Evolutionary conservation across 2,329 filamentous ascomycete genomes (phyloP).

Genomic region (Pseudopithomyces chartarum): DNA sequence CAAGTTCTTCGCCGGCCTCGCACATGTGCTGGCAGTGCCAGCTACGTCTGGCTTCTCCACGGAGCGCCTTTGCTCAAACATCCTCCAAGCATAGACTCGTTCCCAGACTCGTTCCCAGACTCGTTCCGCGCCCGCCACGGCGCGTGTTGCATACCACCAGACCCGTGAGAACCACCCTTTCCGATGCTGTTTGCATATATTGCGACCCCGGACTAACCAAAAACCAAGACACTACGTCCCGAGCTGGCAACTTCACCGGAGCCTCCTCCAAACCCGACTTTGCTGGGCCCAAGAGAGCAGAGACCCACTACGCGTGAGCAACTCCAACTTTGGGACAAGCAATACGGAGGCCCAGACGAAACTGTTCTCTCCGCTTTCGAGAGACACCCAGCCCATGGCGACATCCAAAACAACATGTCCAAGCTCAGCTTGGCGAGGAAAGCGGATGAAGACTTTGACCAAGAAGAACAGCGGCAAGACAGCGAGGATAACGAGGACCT

Average conservation of each 20-base stretch:
- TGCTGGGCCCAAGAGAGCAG: slow-evolving; percentile 16
- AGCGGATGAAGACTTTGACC: slow-evolving; percentile 25
- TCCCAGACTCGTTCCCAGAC: too few species aligned
- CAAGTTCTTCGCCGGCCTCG: slow-evolving; percentile 11
- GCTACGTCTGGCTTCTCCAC: slow-evolving; percentile 23
- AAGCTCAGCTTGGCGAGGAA: slow-evolving; percentile 27
- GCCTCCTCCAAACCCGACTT: slow-evolving; percentile 15
- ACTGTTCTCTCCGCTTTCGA: slow-evolving; percentile 37
- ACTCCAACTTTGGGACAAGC: slow-evolving; percentile 50
- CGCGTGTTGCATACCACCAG: slow-evolving; percentile 29
- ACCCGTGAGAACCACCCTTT: slow-evolving; percentile 16
- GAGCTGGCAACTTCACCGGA: slow-evolving; percentile 10
- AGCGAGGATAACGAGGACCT: slow-evolving; percentile 30
- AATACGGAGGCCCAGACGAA: slow-evolving; percentile 41
- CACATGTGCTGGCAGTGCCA: slow-evolving; percentile 32
- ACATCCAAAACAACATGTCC: slow-evolving; percentile 30
- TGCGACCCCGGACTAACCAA: slow-evolving; percentile 12
- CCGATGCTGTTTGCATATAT: background rate
- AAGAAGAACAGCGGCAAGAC: slow-evolving; percentile 24
- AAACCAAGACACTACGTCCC: slow-evolving; percentile 20
- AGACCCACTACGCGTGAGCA: slow-evolving; percentile 31
- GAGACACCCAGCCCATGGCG: slow-evolving; percentile 30
- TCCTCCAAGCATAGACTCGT: slow-evolving; percentile 10
- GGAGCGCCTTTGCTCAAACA: slow-evolving; percentile 4
- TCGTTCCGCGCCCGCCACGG: slow-evolving; percentile 13